Evolutionary conservation across 2,329 filamentous ascomycete species (phyloP).

Genomic region (Arthrobotrys conoides): DNA sequence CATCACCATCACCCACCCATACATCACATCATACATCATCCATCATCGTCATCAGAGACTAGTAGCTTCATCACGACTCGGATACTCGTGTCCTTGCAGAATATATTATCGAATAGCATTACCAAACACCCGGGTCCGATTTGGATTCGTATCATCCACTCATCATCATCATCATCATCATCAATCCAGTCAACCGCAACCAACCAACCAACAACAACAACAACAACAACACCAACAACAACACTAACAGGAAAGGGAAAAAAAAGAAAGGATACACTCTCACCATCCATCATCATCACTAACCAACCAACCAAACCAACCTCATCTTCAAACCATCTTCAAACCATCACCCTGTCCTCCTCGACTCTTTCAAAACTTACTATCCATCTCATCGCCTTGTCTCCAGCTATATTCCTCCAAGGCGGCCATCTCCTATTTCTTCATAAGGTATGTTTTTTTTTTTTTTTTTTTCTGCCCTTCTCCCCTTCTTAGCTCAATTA

Average conservation of each 20-base stretch:
- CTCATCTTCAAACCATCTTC: constrained; percentile 25
- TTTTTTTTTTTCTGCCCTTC: no score
- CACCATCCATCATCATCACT: neutral
- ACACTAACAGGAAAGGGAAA: neutral
- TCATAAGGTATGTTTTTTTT: constrained; percentile 5
- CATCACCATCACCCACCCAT: neutral
- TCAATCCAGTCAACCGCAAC: no score
- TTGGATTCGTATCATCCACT: neutral
- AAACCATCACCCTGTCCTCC: neutral
- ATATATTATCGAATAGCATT: neutral
- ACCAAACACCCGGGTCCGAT: constrained; percentile 1
- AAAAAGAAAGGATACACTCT: neutral
- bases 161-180: constrained; percentile 4
- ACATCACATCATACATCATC: neutral
- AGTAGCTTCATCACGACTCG: neutral
- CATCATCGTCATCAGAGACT: neutral
- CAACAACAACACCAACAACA: neutral
- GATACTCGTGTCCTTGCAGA: neutral
- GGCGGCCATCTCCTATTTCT: constrained; percentile 1
- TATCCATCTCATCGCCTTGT: constrained; percentile 11
- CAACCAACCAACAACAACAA: neutral
- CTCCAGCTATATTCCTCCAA: constrained; percentile 22
- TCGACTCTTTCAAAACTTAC: neutral
- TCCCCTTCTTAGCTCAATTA: neutral
- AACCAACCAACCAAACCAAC: constrained; percentile 16